phyloP scores from a whole-genome alignment of 176 grass and related monocot genomes.

The Coix lacrymajobi region DNA sequence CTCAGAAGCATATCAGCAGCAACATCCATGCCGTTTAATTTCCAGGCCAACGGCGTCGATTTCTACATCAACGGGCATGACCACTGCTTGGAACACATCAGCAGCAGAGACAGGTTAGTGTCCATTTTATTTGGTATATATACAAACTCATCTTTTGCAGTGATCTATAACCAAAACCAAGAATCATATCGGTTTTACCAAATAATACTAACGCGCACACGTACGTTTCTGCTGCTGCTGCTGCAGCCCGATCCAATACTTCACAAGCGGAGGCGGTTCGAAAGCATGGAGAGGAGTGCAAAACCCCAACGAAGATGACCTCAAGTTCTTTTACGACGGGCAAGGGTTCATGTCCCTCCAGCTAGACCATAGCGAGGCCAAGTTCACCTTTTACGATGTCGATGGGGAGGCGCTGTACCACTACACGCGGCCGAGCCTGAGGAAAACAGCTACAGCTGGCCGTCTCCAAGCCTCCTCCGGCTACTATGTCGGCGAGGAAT shows the following conservation, averaged over 20 bases:
- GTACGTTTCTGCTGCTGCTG: background rate
- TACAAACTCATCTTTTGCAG: background rate
- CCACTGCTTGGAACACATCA: conserved; percentile 94
- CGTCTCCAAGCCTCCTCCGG: background rate
- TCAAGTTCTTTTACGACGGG: conserved; percentile 82
- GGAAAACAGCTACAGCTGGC: conserved; percentile 16
- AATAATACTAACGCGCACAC: background rate
- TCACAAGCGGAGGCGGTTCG: conserved; percentile 87
- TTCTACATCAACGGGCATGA: conserved; percentile 91
- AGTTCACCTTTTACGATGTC: conserved; percentile 62
- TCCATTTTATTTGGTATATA: background rate
- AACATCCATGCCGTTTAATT: background rate
- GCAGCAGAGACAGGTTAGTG: conserved; percentile 73
- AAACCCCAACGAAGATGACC: conserved; percentile 46
- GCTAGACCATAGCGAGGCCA: conserved; percentile 31
- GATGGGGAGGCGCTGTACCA: conserved; percentile 49
- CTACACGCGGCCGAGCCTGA: conserved; percentile 25
- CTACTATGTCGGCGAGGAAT: conserved; percentile 24
- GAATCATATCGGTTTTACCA: background rate
- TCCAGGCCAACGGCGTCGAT: conserved; percentile 48
- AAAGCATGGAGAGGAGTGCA: conserved; percentile 77
- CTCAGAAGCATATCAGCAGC: too few species aligned
- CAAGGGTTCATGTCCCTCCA: conserved; percentile 95
- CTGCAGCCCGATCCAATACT: conserved; percentile 74
- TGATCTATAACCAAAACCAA: background rate